phyloP scores from a whole-genome alignment of 2,329 filamentous ascomycete species.

The Trichoderma aggressivum region DNA sequence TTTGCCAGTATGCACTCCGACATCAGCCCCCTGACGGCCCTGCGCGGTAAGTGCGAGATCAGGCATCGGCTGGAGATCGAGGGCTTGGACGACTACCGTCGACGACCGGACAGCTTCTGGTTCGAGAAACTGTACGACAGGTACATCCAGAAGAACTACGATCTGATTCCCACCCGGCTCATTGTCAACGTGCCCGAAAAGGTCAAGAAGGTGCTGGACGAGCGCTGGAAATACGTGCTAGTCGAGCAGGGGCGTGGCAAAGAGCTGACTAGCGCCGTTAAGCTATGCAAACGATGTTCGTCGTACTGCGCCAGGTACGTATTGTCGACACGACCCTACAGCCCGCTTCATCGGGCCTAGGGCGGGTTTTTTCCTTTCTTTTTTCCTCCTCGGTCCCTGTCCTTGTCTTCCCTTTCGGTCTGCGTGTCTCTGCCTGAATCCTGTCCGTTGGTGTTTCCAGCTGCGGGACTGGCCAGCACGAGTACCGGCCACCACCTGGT shows the following conservation, averaged over 20 bases:
- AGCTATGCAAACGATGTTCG: constrained; percentile 89
- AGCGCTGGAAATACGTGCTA: constrained; percentile 94
- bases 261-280: constrained; percentile 92
- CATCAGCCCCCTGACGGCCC: constrained; percentile 83
- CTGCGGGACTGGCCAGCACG: not conserved
- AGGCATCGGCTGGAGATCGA: constrained; percentile 82
- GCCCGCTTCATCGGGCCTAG: constrained; percentile 14
- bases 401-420: constrained; percentile 11
- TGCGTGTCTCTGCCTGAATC: constrained; percentile 2
- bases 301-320: constrained; percentile 85
- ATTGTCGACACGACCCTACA: constrained; percentile 21
- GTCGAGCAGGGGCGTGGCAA: constrained; percentile 92
- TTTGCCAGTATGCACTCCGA: constrained; percentile 99
- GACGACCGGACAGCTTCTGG: constrained; percentile 85
- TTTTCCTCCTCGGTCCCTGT: not conserved
- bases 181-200: constrained; percentile 95
- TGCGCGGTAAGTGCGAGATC: constrained; percentile 92
- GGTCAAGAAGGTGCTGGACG: constrained; percentile 93
- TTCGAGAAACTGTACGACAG: constrained; percentile 97
- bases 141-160: constrained; percentile 97
- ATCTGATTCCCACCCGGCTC: constrained; percentile 84
- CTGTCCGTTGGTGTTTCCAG: not conserved
- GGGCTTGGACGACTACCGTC: constrained; percentile 79
- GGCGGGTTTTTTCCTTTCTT: not conserved
- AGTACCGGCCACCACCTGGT: not conserved